phyloP scores from a whole-genome alignment of 2,329 filamentous ascomycete species.

The Colletotrichum spaethianum region DNA sequence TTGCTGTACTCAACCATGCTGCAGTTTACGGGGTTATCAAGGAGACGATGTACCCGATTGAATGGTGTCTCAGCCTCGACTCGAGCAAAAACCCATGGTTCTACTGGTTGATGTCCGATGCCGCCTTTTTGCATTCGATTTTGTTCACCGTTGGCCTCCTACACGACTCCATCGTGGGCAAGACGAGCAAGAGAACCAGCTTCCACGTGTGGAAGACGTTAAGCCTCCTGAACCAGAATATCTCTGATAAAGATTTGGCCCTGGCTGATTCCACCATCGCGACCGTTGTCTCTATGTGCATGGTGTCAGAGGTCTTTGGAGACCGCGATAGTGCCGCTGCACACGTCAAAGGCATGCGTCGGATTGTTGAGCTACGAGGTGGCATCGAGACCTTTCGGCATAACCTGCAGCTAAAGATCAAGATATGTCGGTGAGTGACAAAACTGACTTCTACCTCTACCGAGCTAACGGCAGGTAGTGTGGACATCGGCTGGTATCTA shows the following conservation, averaged over 20 bases:
- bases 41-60: slow-evolving; percentile 48
- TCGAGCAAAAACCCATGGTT: slow-evolving; percentile 45
- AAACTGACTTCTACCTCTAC: neutral
- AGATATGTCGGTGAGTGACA: slow-evolving; percentile 47
- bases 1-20: neutral
- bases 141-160: slow-evolving; percentile 47
- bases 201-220: slow-evolving; percentile 28
- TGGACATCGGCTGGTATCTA: slow-evolving; percentile 49
- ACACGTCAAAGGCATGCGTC: slow-evolving; percentile 31
- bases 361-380: slow-evolving; percentile 47
- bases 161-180: slow-evolving; percentile 19
- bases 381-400: slow-evolving; percentile 44
- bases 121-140: slow-evolving; percentile 45
- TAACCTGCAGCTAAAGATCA: slow-evolving; percentile 47
- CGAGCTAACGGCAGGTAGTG: slow-evolving; percentile 35
- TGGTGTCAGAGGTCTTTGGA: slow-evolving; percentile 30
- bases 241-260: slow-evolving; percentile 23
- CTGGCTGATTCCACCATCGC: slow-evolving; percentile 41
- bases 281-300: slow-evolving; percentile 29
- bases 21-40: slow-evolving; percentile 31
- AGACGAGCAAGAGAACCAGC: slow-evolving; percentile 17
- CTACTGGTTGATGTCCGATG: slow-evolving; percentile 48
- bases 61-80: slow-evolving; percentile 48
- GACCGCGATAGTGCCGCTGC: slow-evolving; percentile 15
- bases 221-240: slow-evolving; percentile 36